Evolutionary conservation across 805 yeast genomes (phyloP).

Genomic region (Nakazawaea ernobii): DNA sequence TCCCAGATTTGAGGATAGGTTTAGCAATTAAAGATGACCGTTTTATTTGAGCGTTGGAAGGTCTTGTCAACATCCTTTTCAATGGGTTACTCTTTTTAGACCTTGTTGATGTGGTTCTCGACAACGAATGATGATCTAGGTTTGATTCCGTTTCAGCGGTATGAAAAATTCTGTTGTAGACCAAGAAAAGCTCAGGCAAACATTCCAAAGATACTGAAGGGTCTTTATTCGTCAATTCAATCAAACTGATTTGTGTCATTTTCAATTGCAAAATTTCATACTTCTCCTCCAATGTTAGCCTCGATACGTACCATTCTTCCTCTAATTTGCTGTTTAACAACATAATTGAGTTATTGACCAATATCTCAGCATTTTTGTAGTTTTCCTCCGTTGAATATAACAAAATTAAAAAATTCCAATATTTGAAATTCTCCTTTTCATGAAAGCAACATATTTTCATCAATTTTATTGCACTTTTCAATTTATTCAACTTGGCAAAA

Average conservation of each 20-base stretch:
- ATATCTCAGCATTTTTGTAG: slow-evolving; percentile 5
- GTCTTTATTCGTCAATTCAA: slow-evolving; percentile 53
- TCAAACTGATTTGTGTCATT: slow-evolving; percentile 66
- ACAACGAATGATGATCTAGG: not conserved
- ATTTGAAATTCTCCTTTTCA: slow-evolving; percentile 11
- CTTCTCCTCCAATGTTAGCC: slow-evolving; percentile 20
- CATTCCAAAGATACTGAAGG: slow-evolving; percentile 52
- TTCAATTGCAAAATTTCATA: slow-evolving; percentile 61
- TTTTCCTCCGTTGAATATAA: slow-evolving; percentile 10
- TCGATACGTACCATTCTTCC: slow-evolving; percentile 12
- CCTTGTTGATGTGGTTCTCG: slow-evolving; percentile 6
- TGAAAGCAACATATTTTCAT: slow-evolving; percentile 7
- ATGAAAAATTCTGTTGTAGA: slow-evolving; percentile 46
- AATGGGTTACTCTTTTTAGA: slow-evolving; percentile 5
- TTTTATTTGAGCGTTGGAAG: not conserved
- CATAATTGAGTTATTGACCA: slow-evolving; percentile 9
- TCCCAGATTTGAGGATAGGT: slow-evolving; percentile 7
- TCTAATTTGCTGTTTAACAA: slow-evolving; percentile 16
- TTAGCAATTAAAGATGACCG: slow-evolving; percentile 20
- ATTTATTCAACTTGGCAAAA: slow-evolving; percentile 4
- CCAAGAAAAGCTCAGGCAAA: slow-evolving; percentile 59
- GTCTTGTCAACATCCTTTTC: slow-evolving; percentile 5
- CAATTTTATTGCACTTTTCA: slow-evolving; percentile 6
- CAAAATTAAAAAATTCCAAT: slow-evolving; percentile 11
- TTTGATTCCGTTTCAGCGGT: slow-evolving; percentile 15